Conservation (phyloP, 805 yeast genomes). For the Candida koratica region DNA sequence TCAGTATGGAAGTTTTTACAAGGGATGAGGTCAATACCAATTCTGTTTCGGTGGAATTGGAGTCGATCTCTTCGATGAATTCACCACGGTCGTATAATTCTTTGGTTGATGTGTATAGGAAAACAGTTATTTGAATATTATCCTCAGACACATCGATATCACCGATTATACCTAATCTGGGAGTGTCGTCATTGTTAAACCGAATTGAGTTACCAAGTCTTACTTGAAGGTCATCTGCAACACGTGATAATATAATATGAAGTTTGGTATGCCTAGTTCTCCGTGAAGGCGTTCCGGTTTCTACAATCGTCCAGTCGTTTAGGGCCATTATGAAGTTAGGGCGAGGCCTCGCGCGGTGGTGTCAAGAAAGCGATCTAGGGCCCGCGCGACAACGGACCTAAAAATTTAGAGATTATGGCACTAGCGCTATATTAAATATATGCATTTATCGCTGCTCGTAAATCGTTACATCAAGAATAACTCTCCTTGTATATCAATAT, state of each 20-base stretch:
- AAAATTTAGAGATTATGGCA: no score
- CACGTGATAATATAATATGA: background rate
- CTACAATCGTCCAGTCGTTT: conserved; percentile 1
- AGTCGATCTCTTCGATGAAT: background rate
- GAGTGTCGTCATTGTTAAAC: conserved; percentile 33
- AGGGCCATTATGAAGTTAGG: background rate
- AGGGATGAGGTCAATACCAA: background rate
- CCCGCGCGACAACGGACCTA: background rate
- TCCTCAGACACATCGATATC: conserved; percentile 45
- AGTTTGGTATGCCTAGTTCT: conserved; percentile 3
- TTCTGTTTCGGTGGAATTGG: conserved; percentile 1
- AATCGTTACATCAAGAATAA: background rate
- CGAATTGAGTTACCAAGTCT: conserved; percentile 50
- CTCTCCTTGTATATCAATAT: conserved; percentile 57
- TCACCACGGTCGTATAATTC: background rate
- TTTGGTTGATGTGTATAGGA: background rate
- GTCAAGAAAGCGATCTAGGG: background rate
- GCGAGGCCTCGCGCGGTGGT: background rate
- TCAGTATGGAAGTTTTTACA: background rate
- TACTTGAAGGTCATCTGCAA: conserved; percentile 18
- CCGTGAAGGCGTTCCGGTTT: background rate
- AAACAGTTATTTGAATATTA: conserved; percentile 38
- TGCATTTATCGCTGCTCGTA: no score
- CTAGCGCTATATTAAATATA: no score
- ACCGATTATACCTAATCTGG: conserved; percentile 14